These are phyloP conservation scores for Avicennia marina DNA, from an alignment of 257 asterid genomes.

Conservation along the genomic window DNA sequence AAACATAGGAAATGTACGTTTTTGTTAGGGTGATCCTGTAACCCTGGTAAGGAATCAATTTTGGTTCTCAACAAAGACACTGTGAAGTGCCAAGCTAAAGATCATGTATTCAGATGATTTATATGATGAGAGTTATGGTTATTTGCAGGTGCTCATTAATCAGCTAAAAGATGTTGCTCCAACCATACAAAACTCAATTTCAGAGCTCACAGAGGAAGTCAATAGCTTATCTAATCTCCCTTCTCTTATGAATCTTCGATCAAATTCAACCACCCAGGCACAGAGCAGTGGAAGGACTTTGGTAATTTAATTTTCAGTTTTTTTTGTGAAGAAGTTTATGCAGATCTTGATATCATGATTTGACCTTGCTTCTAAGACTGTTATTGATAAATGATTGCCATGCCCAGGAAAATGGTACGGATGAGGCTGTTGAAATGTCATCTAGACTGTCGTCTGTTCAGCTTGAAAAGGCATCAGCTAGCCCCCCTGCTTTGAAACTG, in stretches of 20 bases:
- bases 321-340: slow-evolving; percentile 9
- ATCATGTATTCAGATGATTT: slow-evolving; percentile 2
- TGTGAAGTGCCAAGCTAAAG: too few relatives aligned
- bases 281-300: slow-evolving; percentile 65
- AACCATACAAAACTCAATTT: slow-evolving; percentile 75
- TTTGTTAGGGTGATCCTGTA: too few relatives aligned
- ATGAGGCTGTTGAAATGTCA: slow-evolving; percentile 65
- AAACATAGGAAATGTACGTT: too few relatives aligned
- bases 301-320: slow-evolving; percentile 32
- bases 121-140: slow-evolving; percentile 16
- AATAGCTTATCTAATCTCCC: slow-evolving; percentile 60
- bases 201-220: slow-evolving; percentile 85
- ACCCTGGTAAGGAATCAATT: too few relatives aligned
- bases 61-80: too few relatives aligned
- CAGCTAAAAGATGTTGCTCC: slow-evolving; percentile 96
- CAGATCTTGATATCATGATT: background rate
- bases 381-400: slow-evolving; percentile 16
- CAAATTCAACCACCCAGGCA: slow-evolving; percentile 64
- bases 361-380: background rate
- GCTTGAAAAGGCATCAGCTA: slow-evolving; percentile 67
- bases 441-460: slow-evolving; percentile 77
- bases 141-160: slow-evolving; percentile 80
- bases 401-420: slow-evolving; percentile 61
- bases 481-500: slow-evolving; percentile 81
- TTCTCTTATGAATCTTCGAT: slow-evolving; percentile 49